Evolutionary conservation across 2,329 filamentous ascomycete genomes (phyloP).

Genomic region (Cercospora janseana): DNA sequence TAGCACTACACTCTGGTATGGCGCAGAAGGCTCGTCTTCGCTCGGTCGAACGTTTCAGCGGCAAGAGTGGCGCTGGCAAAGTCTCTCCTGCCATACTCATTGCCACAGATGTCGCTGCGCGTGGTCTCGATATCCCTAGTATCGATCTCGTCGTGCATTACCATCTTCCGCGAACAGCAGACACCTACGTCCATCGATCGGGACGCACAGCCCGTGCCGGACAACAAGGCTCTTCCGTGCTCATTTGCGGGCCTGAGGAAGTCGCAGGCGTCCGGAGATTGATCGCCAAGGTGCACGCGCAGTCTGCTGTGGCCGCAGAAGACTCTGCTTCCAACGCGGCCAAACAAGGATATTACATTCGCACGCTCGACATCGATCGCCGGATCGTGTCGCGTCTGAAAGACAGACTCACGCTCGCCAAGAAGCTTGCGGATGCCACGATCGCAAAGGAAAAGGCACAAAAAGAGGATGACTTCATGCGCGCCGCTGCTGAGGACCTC

Average conservation of each 20-base stretch:
- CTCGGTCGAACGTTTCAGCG: conserved; percentile 77
- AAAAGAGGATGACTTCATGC: conserved; percentile 81
- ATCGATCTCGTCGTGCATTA: conserved; percentile 93
- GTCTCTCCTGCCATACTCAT: conserved; percentile 63
- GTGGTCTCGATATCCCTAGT: conserved; percentile 87
- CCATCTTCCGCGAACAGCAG: conserved; percentile 85
- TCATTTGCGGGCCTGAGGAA: conserved; percentile 90
- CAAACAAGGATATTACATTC: conserved; percentile 63
- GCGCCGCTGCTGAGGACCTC: conserved; percentile 81
- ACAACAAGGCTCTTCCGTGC: conserved; percentile 72
- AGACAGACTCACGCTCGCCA: conserved; percentile 74
- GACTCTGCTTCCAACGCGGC: conserved; percentile 49
- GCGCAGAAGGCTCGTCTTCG: conserved; percentile 91
- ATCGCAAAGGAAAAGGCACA: conserved; percentile 85
- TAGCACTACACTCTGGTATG: conserved; percentile 90
- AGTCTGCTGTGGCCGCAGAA: conserved; percentile 42
- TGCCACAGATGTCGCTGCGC: conserved; percentile 88
- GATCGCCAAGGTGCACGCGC: conserved; percentile 80
- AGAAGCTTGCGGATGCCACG: conserved; percentile 76
- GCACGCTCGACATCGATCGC: conserved; percentile 78
- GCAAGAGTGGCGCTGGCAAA: conserved; percentile 54
- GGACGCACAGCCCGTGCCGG: conserved; percentile 87
- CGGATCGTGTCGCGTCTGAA: conserved; percentile 74
- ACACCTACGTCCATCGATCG: conserved; percentile 92
- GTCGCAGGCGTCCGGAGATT: conserved; percentile 79